Conservation (phyloP, 768 basidiomycete species). For the Tephrocybe sp. region DNA sequence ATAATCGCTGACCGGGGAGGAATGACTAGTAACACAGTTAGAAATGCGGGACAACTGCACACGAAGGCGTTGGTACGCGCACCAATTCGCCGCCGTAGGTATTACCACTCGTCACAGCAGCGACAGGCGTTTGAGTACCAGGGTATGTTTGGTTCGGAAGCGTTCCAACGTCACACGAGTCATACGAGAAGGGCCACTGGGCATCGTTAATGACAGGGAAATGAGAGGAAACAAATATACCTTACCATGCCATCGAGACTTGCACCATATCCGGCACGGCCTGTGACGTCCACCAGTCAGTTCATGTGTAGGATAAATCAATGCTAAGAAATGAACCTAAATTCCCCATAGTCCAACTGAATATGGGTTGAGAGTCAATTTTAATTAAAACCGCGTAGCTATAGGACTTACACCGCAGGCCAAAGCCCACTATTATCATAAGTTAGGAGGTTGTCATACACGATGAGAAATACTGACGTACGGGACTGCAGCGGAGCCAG, state of each 20-base stretch:
- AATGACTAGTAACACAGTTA: slow-evolving; percentile 40
- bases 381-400: not conserved
- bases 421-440: slow-evolving; percentile 29
- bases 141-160: slow-evolving; percentile 73
- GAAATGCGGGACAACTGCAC: not conserved
- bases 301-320: not conserved
- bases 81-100: slow-evolving; percentile 37
- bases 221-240: not conserved
- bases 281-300: slow-evolving; percentile 31
- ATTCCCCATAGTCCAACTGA: slow-evolving; percentile 47
- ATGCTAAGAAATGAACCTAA: slow-evolving; percentile 31
- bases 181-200: slow-evolving; percentile 69
- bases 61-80: slow-evolving; percentile 10
- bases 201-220: not conserved
- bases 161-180: slow-evolving; percentile 79
- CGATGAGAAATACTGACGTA: slow-evolving; percentile 17
- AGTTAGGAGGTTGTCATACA: not conserved
- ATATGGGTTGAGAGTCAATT: not conserved
- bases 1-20: slow-evolving; percentile 59
- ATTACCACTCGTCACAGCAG: slow-evolving; percentile 42
- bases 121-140: slow-evolving; percentile 45
- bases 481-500: slow-evolving; percentile 29
- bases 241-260: slow-evolving; percentile 65
- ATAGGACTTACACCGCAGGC: slow-evolving; percentile 35
- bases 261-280: slow-evolving; percentile 73